Conservation (phyloP, 371 early-diverging fungal species). For the Apophysomyces trapeziformis region DNA sequence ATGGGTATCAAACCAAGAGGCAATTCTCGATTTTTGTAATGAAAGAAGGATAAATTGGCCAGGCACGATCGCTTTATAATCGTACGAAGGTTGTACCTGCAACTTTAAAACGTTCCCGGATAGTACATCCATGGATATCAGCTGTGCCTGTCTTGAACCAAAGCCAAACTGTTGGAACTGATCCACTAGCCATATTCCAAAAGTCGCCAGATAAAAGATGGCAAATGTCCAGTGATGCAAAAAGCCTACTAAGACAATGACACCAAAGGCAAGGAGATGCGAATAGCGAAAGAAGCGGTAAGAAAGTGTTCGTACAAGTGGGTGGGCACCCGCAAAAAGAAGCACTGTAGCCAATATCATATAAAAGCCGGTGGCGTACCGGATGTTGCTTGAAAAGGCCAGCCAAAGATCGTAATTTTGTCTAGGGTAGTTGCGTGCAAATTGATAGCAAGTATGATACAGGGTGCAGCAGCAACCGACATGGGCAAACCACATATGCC, state of each 20-base stretch:
- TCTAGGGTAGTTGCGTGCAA: constrained; percentile 25
- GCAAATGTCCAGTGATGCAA: constrained; percentile 42
- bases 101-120: constrained; percentile 32
- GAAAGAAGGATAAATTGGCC: constrained; percentile 40
- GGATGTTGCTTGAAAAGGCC: constrained; percentile 27
- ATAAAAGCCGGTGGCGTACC: constrained; percentile 29
- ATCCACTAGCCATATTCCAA: constrained; percentile 37
- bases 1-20: constrained; percentile 24
- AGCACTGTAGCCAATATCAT: constrained; percentile 21
- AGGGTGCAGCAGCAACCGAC: constrained; percentile 27
- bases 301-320: constrained; percentile 31
- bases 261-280: constrained; percentile 28
- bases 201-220: constrained; percentile 33
- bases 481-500: constrained; percentile 45
- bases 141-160: constrained; percentile 11
- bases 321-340: constrained; percentile 37
- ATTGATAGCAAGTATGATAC: constrained; percentile 40
- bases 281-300: constrained; percentile 44
- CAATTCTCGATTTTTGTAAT: constrained; percentile 16
- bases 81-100: constrained; percentile 25
- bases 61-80: constrained; percentile 12
- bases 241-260: constrained; percentile 24
- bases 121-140: constrained; percentile 23
- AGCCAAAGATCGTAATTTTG: constrained; percentile 16
- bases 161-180: constrained; percentile 21